These are phyloP conservation scores for Hibiscus syriacus DNA, from an alignment of 345 rosid species.

Conservation along the genomic window DNA sequence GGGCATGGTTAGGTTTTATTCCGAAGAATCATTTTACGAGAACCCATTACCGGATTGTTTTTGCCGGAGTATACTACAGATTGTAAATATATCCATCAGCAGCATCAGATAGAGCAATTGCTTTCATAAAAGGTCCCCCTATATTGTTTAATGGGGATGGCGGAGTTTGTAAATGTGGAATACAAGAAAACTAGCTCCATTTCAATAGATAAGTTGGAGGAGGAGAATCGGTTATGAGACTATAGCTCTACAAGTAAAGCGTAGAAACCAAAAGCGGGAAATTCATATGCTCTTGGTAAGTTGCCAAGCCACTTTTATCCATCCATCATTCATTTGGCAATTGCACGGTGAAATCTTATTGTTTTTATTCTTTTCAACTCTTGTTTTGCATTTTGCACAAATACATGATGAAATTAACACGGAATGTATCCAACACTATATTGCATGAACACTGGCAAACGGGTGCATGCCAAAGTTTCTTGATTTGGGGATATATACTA, in stretches of 20 bases:
- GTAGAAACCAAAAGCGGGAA: background rate
- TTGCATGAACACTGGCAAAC: no score
- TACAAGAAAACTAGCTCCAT: background rate
- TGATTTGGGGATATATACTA: no score
- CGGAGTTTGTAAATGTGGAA: slow-evolving; percentile 8
- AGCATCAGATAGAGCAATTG: slow-evolving; percentile 18
- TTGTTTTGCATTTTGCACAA: no score
- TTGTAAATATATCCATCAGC: slow-evolving; percentile 8
- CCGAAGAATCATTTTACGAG: slow-evolving; percentile 82
- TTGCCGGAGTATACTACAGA: slow-evolving; percentile 38
- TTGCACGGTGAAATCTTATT: background rate
- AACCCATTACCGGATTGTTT: slow-evolving; percentile 92
- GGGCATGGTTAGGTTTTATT: slow-evolving; percentile 75
- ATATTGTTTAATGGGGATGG: slow-evolving; percentile 9
- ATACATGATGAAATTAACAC: no score
- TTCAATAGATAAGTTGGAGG: background rate
- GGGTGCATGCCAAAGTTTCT: no score
- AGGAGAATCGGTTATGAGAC: background rate
- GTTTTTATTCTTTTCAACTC: background rate
- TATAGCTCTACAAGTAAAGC: background rate
- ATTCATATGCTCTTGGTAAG: background rate
- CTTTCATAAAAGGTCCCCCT: slow-evolving; percentile 15
- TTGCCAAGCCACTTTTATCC: background rate
- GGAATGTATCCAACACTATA: no score
- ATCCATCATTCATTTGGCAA: background rate